Evolutionary conservation across 805 yeast genomes (phyloP).

Genomic region (Kodamaea jinghongensis): DNA sequence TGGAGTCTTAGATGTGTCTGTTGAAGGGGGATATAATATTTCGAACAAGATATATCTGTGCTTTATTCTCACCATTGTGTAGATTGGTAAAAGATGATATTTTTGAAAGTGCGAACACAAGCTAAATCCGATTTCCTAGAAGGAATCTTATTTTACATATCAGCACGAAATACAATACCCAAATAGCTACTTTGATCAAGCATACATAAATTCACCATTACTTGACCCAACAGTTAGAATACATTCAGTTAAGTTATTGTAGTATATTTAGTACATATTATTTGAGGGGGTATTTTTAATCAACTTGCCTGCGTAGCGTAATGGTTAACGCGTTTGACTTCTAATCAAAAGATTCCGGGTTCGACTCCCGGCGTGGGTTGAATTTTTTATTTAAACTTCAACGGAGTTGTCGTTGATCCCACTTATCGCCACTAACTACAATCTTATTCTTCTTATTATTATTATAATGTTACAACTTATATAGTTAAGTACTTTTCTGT

Average conservation of each 20-base stretch:
- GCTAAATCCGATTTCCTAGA: too few relatives aligned
- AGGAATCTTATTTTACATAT: too few relatives aligned
- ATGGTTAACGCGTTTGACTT: slow-evolving; percentile 68
- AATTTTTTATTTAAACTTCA: slow-evolving; percentile 2
- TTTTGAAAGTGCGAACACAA: too few relatives aligned
- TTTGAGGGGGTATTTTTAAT: too few relatives aligned
- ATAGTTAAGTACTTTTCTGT: slow-evolving; percentile 64
- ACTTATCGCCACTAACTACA: too few relatives aligned
- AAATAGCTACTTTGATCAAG: too few relatives aligned
- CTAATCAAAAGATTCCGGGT: slow-evolving; percentile 37
- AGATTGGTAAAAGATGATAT: neutral
- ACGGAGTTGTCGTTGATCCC: too few relatives aligned
- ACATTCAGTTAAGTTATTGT: too few relatives aligned
- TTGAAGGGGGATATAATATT: slow-evolving; percentile 57
- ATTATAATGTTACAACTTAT: slow-evolving; percentile 13
- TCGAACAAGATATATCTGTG: slow-evolving; percentile 84
- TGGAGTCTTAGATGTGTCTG: slow-evolving; percentile 10
- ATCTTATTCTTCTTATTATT: neutral
- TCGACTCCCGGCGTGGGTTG: slow-evolving; percentile 2
- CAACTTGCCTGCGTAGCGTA: slow-evolving; percentile 54
- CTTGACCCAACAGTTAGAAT: too few relatives aligned
- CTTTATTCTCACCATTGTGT: slow-evolving; percentile 79
- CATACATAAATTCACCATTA: too few relatives aligned
- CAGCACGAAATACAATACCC: too few relatives aligned
- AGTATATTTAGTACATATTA: too few relatives aligned